A percentile compares a stretch with the other conserved stretches of the same genome.
Conservation (phyloP, 164 flowering plant species). For the Berberis thunbergii region DNA sequence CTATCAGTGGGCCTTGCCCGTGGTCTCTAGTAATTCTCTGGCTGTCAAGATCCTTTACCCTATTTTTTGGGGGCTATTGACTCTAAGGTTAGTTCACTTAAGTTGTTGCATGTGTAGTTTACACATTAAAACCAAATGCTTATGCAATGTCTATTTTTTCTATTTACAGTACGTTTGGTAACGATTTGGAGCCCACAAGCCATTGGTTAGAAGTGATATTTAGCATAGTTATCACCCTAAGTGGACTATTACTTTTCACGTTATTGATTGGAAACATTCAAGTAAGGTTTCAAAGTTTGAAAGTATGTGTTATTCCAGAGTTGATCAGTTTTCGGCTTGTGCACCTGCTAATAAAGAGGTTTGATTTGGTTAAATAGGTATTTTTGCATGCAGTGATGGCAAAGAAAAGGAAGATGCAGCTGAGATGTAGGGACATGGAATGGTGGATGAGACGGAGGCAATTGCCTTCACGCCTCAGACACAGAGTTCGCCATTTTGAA, state of each 20-base stretch:
- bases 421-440: constrained; percentile 77
- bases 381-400: constrained; percentile 88
- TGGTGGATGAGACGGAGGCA: constrained; percentile 98
- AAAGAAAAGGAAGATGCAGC: constrained; percentile 80
- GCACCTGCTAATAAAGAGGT: background rate
- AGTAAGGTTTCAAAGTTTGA: constrained; percentile 25
- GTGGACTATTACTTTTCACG: constrained; percentile 85
- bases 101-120: no score
- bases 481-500: constrained; percentile 81
- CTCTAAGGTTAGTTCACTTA: constrained; percentile 53
- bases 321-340: background rate
- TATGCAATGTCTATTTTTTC: no score
- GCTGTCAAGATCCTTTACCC: constrained; percentile 87
- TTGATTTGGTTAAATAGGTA: constrained; percentile 31
- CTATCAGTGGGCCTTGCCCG: constrained; percentile 78
- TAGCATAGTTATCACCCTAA: constrained; percentile 64
- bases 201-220: constrained; percentile 85
- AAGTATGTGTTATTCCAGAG: background rate
- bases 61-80: constrained; percentile 93
- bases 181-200: constrained; percentile 87
- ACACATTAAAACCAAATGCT: no score
- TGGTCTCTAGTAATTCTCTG: constrained; percentile 76
- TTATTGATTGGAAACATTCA: constrained; percentile 89
- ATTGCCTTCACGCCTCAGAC: constrained; percentile 61
- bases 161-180: constrained; percentile 74